These are phyloP conservation scores for Haematococcus lacustris DNA, from an alignment of 139 green algal genomes.

Conservation along the genomic window DNA sequence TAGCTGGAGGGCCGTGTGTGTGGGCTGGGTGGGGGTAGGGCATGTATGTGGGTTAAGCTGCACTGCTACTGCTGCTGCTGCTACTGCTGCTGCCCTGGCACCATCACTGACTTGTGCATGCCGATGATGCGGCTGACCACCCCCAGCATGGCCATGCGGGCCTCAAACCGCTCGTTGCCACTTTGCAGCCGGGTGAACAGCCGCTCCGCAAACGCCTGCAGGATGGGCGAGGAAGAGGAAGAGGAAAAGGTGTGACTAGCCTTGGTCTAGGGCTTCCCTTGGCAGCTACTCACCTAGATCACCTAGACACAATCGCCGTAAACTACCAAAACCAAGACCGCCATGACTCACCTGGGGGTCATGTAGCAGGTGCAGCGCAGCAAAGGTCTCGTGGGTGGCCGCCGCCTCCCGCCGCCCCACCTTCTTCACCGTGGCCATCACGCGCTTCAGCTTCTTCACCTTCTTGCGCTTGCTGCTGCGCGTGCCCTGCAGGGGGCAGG, in stretches of 20 bases:
- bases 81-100: no score
- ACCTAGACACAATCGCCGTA: not conserved
- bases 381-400: constrained; percentile 60
- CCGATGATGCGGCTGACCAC: constrained; percentile 75
- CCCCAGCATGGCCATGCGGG: constrained; percentile 61
- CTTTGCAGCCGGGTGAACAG: constrained; percentile 73
- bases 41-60: no score
- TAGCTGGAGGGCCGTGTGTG: no score
- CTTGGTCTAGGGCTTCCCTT: no score
- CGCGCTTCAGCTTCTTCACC: constrained; percentile 84
- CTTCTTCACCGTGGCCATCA: constrained; percentile 72
- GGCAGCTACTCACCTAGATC: not conserved
- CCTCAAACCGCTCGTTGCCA: constrained; percentile 73
- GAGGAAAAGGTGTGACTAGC: no score
- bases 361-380: constrained; percentile 92
- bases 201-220: constrained; percentile 81
- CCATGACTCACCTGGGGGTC: constrained; percentile 86
- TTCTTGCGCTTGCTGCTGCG: constrained; percentile 88
- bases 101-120: constrained; percentile 60
- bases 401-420: constrained; percentile 29
- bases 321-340: no score
- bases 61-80: no score
- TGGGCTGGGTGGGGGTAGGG: no score
- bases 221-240: not conserved
- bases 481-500: constrained; percentile 76